Conservation (phyloP, 2,329 filamentous ascomycete species). For the Blastomyces silverae region DNA sequence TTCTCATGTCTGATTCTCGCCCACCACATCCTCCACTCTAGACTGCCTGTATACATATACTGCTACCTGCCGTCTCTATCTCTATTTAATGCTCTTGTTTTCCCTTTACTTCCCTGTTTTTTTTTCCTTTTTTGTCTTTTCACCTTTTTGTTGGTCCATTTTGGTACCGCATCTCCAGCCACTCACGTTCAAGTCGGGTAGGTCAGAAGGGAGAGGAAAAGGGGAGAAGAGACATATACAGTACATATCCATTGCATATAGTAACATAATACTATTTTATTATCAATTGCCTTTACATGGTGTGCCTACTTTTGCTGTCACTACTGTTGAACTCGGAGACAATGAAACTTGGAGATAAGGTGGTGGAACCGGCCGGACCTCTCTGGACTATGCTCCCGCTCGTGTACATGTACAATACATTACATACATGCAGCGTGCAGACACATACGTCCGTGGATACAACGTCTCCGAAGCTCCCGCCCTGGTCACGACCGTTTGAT, state of each 20-base stretch:
- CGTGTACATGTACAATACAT: background rate
- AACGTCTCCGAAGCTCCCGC: background rate
- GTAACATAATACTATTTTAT: background rate
- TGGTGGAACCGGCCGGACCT: background rate
- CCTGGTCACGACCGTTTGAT: background rate
- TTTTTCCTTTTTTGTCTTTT: background rate
- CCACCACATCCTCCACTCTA: background rate
- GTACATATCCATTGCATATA: background rate
- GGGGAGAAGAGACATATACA: background rate
- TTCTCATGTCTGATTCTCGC: background rate
- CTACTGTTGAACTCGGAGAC: background rate
- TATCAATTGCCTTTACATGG: background rate
- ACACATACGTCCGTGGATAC: background rate
- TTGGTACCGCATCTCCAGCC: background rate
- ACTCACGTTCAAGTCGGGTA: background rate
- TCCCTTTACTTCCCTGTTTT: background rate
- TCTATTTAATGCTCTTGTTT: background rate
- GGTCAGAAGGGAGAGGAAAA: background rate
- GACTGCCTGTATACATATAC: background rate
- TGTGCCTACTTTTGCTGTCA: background rate
- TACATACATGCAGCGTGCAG: background rate
- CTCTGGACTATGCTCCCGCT: background rate
- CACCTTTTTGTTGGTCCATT: background rate
- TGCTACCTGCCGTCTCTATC: background rate
- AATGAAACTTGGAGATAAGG: background rate